A percentile compares a stretch with the other conserved stretches of the same genome.
Conservation (phyloP, 1,139 yeast species). For the Zhuliangozyma blackwelliae region DNA sequence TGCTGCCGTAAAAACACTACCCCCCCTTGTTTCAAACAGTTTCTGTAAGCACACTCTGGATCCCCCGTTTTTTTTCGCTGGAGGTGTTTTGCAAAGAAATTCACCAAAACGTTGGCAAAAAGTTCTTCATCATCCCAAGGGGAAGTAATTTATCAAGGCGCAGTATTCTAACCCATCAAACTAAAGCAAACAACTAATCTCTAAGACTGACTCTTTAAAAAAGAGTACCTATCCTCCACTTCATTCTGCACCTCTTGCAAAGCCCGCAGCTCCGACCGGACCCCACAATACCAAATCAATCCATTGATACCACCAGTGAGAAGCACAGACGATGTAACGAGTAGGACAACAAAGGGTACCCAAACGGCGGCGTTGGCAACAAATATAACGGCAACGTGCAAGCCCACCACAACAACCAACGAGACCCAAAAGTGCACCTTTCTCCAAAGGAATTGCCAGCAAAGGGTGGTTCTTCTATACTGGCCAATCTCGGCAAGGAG, state of each 20-base stretch:
- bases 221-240: constrained; percentile 41
- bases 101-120: background rate
- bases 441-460: constrained; percentile 64
- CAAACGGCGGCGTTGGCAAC: constrained; percentile 33
- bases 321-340: constrained; percentile 48
- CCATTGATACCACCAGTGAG: constrained; percentile 75
- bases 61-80: too few species aligned
- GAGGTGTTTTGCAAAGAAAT: too few species aligned
- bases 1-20: too few species aligned
- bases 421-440: constrained; percentile 60
- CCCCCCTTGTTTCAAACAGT: too few species aligned
- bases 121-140: too few species aligned
- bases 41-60: too few species aligned
- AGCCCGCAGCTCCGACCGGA: constrained; percentile 74
- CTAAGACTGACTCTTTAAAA: constrained; percentile 1
- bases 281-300: constrained; percentile 72
- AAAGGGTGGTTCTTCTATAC: constrained; percentile 52
- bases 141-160: too few species aligned
- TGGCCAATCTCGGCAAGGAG: constrained; percentile 49
- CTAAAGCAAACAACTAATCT: background rate
- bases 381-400: constrained; percentile 53
- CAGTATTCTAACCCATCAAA: background rate
- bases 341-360: constrained; percentile 36
- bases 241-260: constrained; percentile 64
- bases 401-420: constrained; percentile 22